phyloP scores from a whole-genome alignment of 768 basidiomycete species.

The Termitomyces sp. region DNA sequence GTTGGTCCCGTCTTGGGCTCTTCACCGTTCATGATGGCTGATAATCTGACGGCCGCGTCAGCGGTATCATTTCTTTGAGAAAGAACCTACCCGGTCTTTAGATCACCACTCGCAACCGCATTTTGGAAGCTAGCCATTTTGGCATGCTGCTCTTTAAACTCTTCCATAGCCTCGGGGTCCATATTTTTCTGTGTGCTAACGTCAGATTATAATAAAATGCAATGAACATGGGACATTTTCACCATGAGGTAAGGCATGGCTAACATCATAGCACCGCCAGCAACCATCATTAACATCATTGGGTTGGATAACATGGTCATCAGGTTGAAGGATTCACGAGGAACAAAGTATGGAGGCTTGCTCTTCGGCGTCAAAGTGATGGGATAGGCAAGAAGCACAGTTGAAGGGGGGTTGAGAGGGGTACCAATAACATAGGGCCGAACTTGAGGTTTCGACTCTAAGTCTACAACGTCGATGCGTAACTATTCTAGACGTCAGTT shows the following conservation, averaged over 20 bases:
- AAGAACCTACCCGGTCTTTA: slow-evolving; percentile 48
- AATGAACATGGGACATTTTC: slow-evolving; percentile 8
- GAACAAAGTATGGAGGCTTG: slow-evolving; percentile 62
- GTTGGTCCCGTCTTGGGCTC: slow-evolving; percentile 7
- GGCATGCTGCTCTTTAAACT: slow-evolving; percentile 58
- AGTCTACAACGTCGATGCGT: slow-evolving; percentile 59
- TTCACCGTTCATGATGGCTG: slow-evolving; percentile 31
- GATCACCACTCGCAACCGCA: slow-evolving; percentile 54
- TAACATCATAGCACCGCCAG: slow-evolving; percentile 63
- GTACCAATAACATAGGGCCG: slow-evolving; percentile 67
- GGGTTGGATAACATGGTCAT: slow-evolving; percentile 77
- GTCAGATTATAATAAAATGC: slow-evolving; percentile 7
- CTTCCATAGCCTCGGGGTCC: slow-evolving; percentile 67
- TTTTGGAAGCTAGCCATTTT: slow-evolving; percentile 52
- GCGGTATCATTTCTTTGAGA: not conserved
- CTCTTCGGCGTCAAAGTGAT: slow-evolving; percentile 51
- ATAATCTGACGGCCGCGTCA: slow-evolving; percentile 31
- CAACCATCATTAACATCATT: slow-evolving; percentile 79
- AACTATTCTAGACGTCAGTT: slow-evolving; percentile 37
- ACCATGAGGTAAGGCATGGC: slow-evolving; percentile 78
- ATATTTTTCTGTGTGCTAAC: slow-evolving; percentile 56
- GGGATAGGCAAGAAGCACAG: slow-evolving; percentile 57
- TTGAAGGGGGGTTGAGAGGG: slow-evolving; percentile 55
- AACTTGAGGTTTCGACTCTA: slow-evolving; percentile 38
- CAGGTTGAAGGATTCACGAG: slow-evolving; percentile 69